These are phyloP conservation scores for Penstemon davidsonii DNA, from an alignment of 257 asterid genomes.

Conservation along the genomic window DNA sequence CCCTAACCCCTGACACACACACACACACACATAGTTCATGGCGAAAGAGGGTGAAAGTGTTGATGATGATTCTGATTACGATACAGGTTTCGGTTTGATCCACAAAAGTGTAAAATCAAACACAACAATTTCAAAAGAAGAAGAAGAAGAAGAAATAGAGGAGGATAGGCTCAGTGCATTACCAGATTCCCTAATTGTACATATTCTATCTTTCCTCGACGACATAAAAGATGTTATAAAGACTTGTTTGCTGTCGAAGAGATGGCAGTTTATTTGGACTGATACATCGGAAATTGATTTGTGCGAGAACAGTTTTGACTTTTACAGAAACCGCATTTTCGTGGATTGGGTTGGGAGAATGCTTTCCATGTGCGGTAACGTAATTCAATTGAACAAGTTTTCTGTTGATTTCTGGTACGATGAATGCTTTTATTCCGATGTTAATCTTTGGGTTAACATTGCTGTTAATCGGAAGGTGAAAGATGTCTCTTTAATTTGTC, in stretches of 20 bases:
- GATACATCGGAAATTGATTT: constrained; percentile 6
- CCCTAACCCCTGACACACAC: too few relatives aligned
- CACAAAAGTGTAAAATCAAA: too few relatives aligned
- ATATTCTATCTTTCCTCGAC: constrained; percentile 15
- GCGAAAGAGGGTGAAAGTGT: too few relatives aligned
- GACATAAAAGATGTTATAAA: background rate
- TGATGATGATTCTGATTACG: too few relatives aligned
- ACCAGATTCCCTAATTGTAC: constrained; percentile 17
- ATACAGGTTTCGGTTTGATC: too few relatives aligned
- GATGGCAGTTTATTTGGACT: constrained; percentile 24
- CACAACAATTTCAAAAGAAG: too few relatives aligned
- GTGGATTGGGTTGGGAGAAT: constrained; percentile 6
- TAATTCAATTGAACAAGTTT: background rate
- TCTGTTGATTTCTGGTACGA: background rate
- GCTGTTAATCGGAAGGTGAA: background rate
- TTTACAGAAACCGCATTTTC: background rate
- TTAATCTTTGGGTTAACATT: background rate
- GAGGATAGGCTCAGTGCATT: constrained; percentile 20
- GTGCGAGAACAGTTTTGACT: too few relatives aligned
- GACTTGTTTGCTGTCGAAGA: constrained; percentile 20
- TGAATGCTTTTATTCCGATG: background rate
- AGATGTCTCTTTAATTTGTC: background rate
- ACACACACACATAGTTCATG: too few relatives aligned
- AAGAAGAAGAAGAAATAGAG: too few relatives aligned
- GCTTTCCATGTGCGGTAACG: background rate